Conservation (phyloP, 140 eudicot genomes). For the Anethum foeniculum region DNA sequence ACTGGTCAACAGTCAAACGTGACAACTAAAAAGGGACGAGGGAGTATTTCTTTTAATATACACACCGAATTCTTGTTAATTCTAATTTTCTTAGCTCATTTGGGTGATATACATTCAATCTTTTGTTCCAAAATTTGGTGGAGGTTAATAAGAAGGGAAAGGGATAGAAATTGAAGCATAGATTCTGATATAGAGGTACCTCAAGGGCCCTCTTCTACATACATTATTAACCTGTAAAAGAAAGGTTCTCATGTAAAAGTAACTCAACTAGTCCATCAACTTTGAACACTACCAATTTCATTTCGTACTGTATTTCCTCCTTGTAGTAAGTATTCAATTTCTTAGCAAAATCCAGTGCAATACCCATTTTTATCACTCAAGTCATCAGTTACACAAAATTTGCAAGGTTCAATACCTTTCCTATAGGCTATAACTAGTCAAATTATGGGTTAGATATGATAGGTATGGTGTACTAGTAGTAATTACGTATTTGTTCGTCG, state of each 20-base stretch:
- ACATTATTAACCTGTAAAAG: background rate
- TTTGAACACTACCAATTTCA: background rate
- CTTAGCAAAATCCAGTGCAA: background rate
- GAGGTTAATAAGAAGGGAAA: background rate
- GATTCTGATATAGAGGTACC: background rate
- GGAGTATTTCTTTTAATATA: no score
- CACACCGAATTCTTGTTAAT: no score
- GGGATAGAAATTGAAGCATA: constrained; percentile 1
- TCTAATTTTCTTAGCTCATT: no score
- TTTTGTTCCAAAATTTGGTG: background rate
- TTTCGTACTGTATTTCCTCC: background rate
- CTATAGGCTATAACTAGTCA: background rate
- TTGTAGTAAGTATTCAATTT: background rate
- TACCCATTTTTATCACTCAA: background rate
- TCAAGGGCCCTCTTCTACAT: constrained; percentile 4
- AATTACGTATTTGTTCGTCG: no score
- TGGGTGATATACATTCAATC: background rate
- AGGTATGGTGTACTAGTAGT: no score
- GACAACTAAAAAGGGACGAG: no score
- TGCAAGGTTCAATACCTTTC: background rate
- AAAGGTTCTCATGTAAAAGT: constrained; percentile 10
- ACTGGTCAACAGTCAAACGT: no score
- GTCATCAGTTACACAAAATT: no score
- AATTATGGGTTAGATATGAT: background rate
- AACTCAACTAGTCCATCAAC: background rate